Evolutionary conservation across 352 stramenopile species (phyloP).

Genomic region (Phytopythium helicoides): DNA sequence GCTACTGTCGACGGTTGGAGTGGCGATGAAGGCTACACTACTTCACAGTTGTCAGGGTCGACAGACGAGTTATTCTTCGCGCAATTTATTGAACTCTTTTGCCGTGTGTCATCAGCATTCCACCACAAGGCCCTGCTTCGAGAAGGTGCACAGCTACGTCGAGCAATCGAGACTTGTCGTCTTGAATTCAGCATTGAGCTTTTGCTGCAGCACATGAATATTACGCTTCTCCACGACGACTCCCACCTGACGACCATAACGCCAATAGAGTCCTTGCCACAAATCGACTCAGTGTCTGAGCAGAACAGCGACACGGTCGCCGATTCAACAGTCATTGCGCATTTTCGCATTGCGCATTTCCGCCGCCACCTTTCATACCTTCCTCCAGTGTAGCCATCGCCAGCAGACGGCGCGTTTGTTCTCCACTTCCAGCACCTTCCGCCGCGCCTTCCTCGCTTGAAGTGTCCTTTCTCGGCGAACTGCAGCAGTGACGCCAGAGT

Average conservation of each 20-base stretch:
- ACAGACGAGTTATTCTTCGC: constrained; percentile 37
- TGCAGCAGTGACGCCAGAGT: too few species aligned
- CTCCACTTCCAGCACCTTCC: constrained; percentile 5
- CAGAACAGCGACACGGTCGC: too few species aligned
- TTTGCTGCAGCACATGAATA: constrained; percentile 54
- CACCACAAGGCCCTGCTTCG: constrained; percentile 41
- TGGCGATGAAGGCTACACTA: not conserved
- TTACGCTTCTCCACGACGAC: constrained; percentile 27
- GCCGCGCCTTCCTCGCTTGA: too few species aligned
- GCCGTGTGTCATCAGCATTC: constrained; percentile 46
- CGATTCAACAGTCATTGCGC: too few species aligned
- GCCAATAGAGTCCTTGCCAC: too few species aligned
- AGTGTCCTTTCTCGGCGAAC: not conserved
- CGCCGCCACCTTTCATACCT: too few species aligned
- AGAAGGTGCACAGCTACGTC: constrained; percentile 51
- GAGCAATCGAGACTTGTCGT: constrained; percentile 49
- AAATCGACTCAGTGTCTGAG: too few species aligned
- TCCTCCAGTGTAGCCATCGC: too few species aligned
- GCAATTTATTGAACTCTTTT: constrained; percentile 70
- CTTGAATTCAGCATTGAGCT: constrained; percentile 66
- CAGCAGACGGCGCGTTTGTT: constrained; percentile 8
- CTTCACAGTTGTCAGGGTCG: not conserved
- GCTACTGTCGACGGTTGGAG: constrained; percentile 4
- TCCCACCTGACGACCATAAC: too few species aligned
- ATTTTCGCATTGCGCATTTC: too few species aligned